A percentile compares a stretch with the other conserved stretches of the same genome.
Conservation (phyloP, 306 rosid species). For the Casuarina cunninghamiana region DNA sequence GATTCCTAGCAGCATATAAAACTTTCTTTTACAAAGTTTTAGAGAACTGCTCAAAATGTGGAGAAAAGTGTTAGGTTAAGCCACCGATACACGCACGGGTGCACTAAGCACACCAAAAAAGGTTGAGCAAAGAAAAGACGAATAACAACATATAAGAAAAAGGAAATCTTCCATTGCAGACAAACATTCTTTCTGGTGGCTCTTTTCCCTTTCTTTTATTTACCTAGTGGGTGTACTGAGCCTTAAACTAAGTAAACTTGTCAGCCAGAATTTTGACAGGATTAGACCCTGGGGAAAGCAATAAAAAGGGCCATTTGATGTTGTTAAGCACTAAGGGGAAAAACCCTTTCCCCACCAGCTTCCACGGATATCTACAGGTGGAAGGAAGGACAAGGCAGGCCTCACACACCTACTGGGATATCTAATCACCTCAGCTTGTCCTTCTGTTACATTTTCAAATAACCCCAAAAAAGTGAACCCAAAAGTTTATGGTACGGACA, state of each 20-base stretch:
- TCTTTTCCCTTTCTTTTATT: conserved; percentile 28
- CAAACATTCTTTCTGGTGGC: conserved; percentile 45
- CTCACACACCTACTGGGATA: not conserved
- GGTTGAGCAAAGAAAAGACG: not conserved
- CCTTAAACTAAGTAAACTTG: conserved; percentile 36
- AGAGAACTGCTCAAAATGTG: not conserved
- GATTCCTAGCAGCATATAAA: conserved; percentile 14
- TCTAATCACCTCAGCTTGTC: conserved; percentile 8
- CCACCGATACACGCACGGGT: not conserved
- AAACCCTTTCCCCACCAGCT: conserved; percentile 12
- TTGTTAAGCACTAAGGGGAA: conserved; percentile 32
- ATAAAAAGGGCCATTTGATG: conserved; percentile 27
- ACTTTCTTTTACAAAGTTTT: not conserved
- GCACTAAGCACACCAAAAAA: not conserved
- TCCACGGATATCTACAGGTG: conserved; percentile 7
- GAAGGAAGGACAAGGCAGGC: conserved; percentile 11
- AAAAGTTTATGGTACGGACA: not conserved
- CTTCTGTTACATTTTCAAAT: not conserved
- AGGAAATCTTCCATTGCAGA: conserved; percentile 30
- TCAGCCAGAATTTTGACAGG: conserved; percentile 37
- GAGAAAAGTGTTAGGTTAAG: conserved; percentile 6
- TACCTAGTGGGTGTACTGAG: conserved; percentile 30
- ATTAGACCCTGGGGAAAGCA: conserved; percentile 20
- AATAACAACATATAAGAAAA: conserved; percentile 8
- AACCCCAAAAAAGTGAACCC: not conserved